Conservation (phyloP, 176 grass and related monocot genomes). For the Neostapfia colusana region DNA sequence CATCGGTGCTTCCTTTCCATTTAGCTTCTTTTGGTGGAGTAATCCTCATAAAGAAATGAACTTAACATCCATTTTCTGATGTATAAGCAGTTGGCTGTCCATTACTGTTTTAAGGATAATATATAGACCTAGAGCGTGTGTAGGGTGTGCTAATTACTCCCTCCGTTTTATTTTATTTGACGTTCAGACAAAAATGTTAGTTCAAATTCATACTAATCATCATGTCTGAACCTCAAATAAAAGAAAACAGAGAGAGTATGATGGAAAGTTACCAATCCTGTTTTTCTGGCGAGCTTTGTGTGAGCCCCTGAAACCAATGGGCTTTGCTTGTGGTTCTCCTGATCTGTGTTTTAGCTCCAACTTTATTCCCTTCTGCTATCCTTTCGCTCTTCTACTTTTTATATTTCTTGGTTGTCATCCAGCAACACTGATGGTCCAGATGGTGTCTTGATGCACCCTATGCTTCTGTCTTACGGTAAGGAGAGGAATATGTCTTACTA, state of each 20-base stretch:
- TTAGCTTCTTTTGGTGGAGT: slow-evolving; percentile 37
- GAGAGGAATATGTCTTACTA: slow-evolving; percentile 28
- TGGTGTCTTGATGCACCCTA: slow-evolving; percentile 20
- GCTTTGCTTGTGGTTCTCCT: slow-evolving; percentile 43
- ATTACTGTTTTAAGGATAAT: slow-evolving; percentile 8
- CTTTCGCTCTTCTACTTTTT: slow-evolving; percentile 22
- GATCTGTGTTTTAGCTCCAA: background rate
- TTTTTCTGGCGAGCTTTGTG: slow-evolving; percentile 33
- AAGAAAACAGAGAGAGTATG: no score
- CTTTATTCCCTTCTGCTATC: slow-evolving; percentile 38
- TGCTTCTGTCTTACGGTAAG: no score
- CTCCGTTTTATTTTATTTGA: no score
- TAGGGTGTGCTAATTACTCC: slow-evolving; percentile 13
- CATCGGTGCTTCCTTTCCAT: slow-evolving; percentile 37
- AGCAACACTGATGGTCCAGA: slow-evolving; percentile 29
- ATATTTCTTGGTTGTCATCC: slow-evolving; percentile 36
- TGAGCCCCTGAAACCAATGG: slow-evolving; percentile 36
- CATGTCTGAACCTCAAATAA: no score
- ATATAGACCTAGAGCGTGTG: slow-evolving; percentile 2
- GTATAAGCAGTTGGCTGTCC: slow-evolving; percentile 14
- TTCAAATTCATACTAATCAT: no score
- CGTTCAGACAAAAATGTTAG: no score
- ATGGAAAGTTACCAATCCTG: slow-evolving; percentile 18
- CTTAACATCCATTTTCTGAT: slow-evolving; percentile 29
- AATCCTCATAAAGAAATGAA: slow-evolving; percentile 28